Evolutionary conservation across 345 rosid species (phyloP), one percentile per base, ranked within the genome.

Genomic region (Boechera stricta): DNA sequence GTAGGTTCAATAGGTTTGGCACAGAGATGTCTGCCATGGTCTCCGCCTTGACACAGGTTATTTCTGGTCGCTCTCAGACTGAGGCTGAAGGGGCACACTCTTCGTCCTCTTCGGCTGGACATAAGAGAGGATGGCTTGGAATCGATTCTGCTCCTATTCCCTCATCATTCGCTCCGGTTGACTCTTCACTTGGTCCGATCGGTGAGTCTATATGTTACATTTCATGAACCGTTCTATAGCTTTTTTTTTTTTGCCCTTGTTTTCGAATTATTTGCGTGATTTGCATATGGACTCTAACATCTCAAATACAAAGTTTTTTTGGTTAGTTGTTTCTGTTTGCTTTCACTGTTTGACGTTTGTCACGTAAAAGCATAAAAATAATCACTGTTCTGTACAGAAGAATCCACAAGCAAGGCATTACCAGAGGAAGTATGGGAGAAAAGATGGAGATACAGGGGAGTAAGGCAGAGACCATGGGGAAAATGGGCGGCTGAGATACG

Each of bases 401-500:
- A 85, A 36, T 44, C 54, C n/a, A 62, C 82, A 24, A 72, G 38
- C 32, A 47, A 58, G 4, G 47, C 67, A 10, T 5, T 62, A n/a
- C 73, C 65, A 24, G 87, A 77, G 51, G 90, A 82, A 64, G 45
- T 64, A 24, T 85, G 82, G 7, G 92, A 87, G 77, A 81, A 79
- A 12, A 83, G 83, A 13, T 85, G 88, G 67, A 85, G 84, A 80
- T 91, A 89, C 79, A 88, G 98, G 73, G 98, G 97, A 64, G 93
- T 91, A 44, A 73, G 98, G 78, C 95, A 91, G 79, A 85, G 97
- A 58, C 98, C 97, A 0, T 89, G 98, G 97, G 97, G 97, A 0
- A 89, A 89, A 71, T 93, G 98, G 98, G 98, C 95, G 0, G 97
- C 98, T 0, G 98, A 93, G 84, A 93, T 93, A 54, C 88, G 97